A percentile compares a stretch with the other conserved stretches of the same genome.
Conservation (phyloP, 202 grass and related monocot genomes). For the Schoenoplectus tabernaemontani region DNA sequence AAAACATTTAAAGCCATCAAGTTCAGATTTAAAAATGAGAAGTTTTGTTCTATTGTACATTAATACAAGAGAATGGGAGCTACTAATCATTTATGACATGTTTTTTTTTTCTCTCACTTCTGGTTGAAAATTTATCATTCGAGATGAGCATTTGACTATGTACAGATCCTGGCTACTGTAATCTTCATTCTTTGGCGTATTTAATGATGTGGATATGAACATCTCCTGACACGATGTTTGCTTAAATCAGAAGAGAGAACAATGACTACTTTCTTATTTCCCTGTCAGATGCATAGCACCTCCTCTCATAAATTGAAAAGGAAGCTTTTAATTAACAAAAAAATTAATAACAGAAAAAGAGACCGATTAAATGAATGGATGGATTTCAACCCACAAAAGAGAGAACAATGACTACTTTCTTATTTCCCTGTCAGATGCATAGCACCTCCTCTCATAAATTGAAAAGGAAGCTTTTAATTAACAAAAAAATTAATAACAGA, state of each 20-base stretch:
- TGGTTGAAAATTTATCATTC: background rate
- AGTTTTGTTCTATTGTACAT: conserved; percentile 3
- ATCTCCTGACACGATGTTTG: background rate
- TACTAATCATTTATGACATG: background rate
- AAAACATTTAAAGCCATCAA: background rate
- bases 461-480: background rate
- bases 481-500: background rate
- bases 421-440: background rate
- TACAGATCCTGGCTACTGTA: background rate
- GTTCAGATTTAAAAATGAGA: background rate
- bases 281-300: background rate
- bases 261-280: background rate
- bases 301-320: background rate
- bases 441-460: background rate
- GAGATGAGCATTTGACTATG: conserved; percentile 10
- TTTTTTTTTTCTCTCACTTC: background rate
- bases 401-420: background rate
- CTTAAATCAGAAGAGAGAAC: background rate
- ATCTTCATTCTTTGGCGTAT: background rate
- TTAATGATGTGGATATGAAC: conserved; percentile 10
- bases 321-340: background rate
- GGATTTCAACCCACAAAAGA: background rate
- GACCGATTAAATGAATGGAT: background rate
- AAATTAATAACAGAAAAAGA: background rate
- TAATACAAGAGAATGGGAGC: background rate